Base-by-base conservation (phyloP, 1,284 basidiomycete genomes). In the Leccinum proliferum region DNA sequence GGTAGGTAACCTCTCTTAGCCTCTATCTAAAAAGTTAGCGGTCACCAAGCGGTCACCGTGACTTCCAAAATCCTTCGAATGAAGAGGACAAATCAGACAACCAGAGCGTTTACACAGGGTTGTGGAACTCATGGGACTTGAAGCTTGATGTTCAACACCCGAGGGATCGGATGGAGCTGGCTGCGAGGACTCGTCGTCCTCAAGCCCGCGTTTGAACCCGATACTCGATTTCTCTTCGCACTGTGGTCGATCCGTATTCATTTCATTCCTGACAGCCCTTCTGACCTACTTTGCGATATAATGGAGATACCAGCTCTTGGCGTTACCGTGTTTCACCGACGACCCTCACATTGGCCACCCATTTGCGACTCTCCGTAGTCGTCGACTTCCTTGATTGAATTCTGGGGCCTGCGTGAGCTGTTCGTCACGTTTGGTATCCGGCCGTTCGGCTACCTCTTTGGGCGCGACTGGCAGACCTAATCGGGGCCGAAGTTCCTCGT, bases 401-500 rank as follows among this genome's bases (percentile, higher is more conserved):
- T 81, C 41, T 83, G 81, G 82, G 76, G 65, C 58, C 74, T 83
- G 67, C 76, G 68, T 3, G 56, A 60, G 5, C 11, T 18, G 0
- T 15, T 71, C 21, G 71, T 46, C 61, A 66, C 5, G 41, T 60
- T 58, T 72, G 79, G 76, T 18, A 62, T 67, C 5, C 62, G 43
- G 8, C 75, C 76, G 1, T 62, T 72, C 12, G 66, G 65, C 32
- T 65, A 68, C 43, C 34, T 84, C 7, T 73, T 81, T 50, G 85
- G 85, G 35, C 35, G 4, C 77, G 77, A 6, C 61, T 72, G 2
- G 84, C 79, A 5, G 78, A 75, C 4, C 72, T 85, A 1, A 48
- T 88, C 3, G 85, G 82, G 3, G 80, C 79, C 0, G 29, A 29
- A 29, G 29, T 89, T 89, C 68, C 62, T 83, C 3, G 64, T 81